These are phyloP conservation scores for Chenopodium berlandieri DNA, from an alignment of 148 eudicot genomes.

Conservation along the genomic window DNA sequence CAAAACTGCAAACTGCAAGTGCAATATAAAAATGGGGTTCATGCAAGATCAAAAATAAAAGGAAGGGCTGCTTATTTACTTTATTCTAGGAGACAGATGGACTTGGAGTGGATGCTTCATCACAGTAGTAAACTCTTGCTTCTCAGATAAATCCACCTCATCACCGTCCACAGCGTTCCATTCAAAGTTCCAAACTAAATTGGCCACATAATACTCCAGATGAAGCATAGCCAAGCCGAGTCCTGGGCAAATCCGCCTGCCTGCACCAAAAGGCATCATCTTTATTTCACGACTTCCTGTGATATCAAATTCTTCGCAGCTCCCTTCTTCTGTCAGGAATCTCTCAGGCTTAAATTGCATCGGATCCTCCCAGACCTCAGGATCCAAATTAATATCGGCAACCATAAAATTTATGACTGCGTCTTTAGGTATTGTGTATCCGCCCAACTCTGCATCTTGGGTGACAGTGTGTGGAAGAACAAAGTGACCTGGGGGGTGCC, in stretches of 20 bases:
- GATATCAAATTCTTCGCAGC: slow-evolving; percentile 36
- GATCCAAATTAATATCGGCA: slow-evolving; percentile 64
- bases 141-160: slow-evolving; percentile 59
- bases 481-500: slow-evolving; percentile 75
- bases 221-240: slow-evolving; percentile 55
- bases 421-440: slow-evolving; percentile 48
- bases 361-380: slow-evolving; percentile 64
- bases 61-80: slow-evolving; percentile 2
- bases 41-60: neutral
- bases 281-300: slow-evolving; percentile 65
- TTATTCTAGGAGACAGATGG: slow-evolving; percentile 35
- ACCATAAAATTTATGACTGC: slow-evolving; percentile 52
- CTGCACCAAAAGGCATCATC: slow-evolving; percentile 81
- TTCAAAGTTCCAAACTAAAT: slow-evolving; percentile 59
- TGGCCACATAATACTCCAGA: slow-evolving; percentile 63
- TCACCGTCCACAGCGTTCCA: slow-evolving; percentile 46
- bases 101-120: slow-evolving; percentile 63
- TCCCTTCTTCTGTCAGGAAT: slow-evolving; percentile 33
- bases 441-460: slow-evolving; percentile 49
- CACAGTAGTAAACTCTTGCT: slow-evolving; percentile 48
- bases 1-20: neutral
- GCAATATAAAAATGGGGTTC: neutral
- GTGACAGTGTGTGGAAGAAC: slow-evolving; percentile 55
- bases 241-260: slow-evolving; percentile 69
- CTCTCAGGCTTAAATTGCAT: slow-evolving; percentile 68